Conservation (phyloP, 2,329 filamentous ascomycete genomes). For the Ophiostoma himal-ulmi region DNA sequence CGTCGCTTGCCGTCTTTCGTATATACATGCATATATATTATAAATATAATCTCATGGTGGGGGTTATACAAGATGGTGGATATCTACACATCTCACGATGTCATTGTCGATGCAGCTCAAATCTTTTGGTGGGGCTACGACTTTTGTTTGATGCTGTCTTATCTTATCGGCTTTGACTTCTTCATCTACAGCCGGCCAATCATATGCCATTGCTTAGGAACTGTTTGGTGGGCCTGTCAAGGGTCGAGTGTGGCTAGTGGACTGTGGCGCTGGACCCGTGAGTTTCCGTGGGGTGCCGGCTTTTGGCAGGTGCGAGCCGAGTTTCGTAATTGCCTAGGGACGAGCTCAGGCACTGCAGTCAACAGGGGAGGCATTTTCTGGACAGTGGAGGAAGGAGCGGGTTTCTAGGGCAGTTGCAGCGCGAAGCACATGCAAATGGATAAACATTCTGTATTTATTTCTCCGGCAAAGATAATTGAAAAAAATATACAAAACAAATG, state of each 20-base stretch:
- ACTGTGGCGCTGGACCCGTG: constrained; percentile 5
- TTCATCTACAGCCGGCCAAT: not conserved
- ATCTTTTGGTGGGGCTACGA: constrained; percentile 6
- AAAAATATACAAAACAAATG: not conserved
- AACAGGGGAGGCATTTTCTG: constrained; percentile 13
- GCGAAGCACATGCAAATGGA: constrained; percentile 12
- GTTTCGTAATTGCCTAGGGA: constrained; percentile 1
- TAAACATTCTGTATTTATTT: not conserved
- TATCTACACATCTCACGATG: not conserved
- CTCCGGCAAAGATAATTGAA: not conserved
- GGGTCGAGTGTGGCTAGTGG: not conserved
- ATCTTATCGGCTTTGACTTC: not conserved
- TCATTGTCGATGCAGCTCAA: constrained; percentile 12
- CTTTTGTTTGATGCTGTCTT: constrained; percentile 9
- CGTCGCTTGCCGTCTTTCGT: not conserved
- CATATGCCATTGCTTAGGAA: constrained; percentile 1
- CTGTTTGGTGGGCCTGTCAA: not conserved
- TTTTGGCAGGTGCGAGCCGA: constrained; percentile 10
- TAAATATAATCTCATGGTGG: not conserved
- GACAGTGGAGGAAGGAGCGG: constrained; percentile 8
- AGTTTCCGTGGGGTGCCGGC: constrained; percentile 7
- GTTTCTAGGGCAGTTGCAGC: not conserved
- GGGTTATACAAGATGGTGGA: not conserved
- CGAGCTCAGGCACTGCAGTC: not conserved
- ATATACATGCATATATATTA: not conserved